Conservation (phyloP, 2,329 filamentous ascomycete species). For the Alternaria solani region DNA sequence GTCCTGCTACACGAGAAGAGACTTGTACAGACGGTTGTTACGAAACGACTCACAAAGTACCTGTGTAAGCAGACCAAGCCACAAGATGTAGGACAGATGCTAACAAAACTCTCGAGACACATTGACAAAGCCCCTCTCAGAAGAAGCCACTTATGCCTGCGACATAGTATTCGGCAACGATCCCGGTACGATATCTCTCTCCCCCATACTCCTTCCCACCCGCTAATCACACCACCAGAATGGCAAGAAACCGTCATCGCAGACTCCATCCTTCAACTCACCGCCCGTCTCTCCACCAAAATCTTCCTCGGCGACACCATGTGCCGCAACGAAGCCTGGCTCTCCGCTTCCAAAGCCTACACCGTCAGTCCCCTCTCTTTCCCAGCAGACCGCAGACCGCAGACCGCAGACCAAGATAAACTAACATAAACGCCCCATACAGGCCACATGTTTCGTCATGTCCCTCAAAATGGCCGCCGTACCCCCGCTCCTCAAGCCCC, state of each 20-base stretch:
- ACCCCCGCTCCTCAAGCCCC: neutral
- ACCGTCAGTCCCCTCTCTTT: slow-evolving; percentile 11
- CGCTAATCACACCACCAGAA: neutral
- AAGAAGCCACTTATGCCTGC: neutral
- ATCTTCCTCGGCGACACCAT: slow-evolving; percentile 49
- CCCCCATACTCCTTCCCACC: no score
- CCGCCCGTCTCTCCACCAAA: slow-evolving; percentile 5
- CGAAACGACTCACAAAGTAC: slow-evolving; percentile 4
- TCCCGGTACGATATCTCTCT: neutral
- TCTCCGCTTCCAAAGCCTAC: slow-evolving; percentile 46
- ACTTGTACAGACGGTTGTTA: neutral
- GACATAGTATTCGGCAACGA: neutral
- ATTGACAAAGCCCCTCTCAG: neutral
- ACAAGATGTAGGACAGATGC: neutral
- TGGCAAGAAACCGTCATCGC: neutral
- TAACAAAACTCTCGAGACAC: neutral
- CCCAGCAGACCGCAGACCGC: no score
- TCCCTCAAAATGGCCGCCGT: neutral
- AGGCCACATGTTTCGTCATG: neutral
- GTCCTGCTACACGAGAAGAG: neutral
- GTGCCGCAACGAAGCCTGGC: slow-evolving; percentile 52
- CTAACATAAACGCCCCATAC: neutral
- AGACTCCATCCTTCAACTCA: neutral
- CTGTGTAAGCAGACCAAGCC: neutral
- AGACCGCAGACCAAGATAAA: no score